A percentile compares a stretch with the other conserved stretches of the same genome.
Evolutionary conservation across 805 yeast genomes (phyloP).

Genomic region (Ogataea sp.): DNA sequence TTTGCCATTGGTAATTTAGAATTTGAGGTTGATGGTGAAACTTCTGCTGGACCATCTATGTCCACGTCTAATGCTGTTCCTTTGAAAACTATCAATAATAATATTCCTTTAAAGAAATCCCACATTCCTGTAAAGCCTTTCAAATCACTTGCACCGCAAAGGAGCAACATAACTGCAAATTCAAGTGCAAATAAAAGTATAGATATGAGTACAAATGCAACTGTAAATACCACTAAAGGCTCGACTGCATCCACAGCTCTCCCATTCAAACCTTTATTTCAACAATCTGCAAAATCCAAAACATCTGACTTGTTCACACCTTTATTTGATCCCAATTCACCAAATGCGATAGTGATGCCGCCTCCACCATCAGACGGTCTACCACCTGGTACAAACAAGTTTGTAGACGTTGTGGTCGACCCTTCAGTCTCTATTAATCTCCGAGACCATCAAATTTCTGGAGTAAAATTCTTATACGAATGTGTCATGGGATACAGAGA

Average conservation of each 20-base stretch:
- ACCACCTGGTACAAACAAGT: no score
- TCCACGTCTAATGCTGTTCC: no score
- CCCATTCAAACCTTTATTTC: no score
- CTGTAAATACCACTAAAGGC: background rate
- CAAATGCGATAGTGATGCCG: constrained; percentile 35
- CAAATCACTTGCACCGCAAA: constrained; percentile 8
- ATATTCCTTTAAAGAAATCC: no score
- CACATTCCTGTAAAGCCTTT: constrained; percentile 1
- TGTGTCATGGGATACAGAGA: constrained; percentile 68
- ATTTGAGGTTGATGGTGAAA: constrained; percentile 48
- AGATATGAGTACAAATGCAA: constrained; percentile 7
- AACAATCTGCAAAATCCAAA: background rate
- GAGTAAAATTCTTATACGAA: constrained; percentile 72
- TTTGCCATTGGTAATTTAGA: constrained; percentile 53
- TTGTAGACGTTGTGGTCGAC: constrained; percentile 48
- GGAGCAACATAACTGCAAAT: background rate
- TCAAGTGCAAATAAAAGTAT: constrained; percentile 8
- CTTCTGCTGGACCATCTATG: no score
- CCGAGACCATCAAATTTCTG: constrained; percentile 85
- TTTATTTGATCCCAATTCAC: constrained; percentile 28
- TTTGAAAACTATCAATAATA: no score
- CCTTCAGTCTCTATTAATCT: constrained; percentile 43
- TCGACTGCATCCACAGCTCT: no score
- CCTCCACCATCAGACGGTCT: no score
- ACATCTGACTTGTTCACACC: constrained; percentile 15